Evolutionary conservation across 345 rosid genomes (phyloP).

Genomic region (Cardamine occulta): DNA sequence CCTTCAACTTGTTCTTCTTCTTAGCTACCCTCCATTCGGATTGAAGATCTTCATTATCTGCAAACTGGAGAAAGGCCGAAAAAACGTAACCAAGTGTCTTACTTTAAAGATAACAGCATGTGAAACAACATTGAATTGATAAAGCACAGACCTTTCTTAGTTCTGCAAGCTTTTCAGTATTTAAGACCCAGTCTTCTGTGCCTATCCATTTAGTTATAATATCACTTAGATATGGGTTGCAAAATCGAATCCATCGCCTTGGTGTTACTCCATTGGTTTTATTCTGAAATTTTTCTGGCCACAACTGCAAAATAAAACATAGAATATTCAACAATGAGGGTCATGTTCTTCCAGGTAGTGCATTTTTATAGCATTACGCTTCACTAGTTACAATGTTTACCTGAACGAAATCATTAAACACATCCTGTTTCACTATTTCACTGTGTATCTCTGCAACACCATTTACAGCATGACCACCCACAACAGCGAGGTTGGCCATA

Average conservation of each 20-base stretch:
- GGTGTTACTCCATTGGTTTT: constrained; percentile 88
- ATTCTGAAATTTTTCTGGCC: constrained; percentile 78
- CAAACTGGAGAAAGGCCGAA: constrained; percentile 53
- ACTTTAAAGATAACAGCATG: constrained; percentile 1
- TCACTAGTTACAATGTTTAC: constrained; percentile 40
- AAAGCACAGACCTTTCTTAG: constrained; percentile 55
- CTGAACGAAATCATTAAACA: constrained; percentile 67
- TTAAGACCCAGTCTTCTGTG: constrained; percentile 74
- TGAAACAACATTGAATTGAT: constrained; percentile 18
- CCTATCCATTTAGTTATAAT: constrained; percentile 70
- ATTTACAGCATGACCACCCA: constrained; percentile 72
- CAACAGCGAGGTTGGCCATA: constrained; percentile 73
- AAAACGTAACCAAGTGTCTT: not conserved
- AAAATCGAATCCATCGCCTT: constrained; percentile 77
- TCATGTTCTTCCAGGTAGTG: constrained; percentile 6
- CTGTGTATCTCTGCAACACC: constrained; percentile 85
- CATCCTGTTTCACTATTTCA: constrained; percentile 74
- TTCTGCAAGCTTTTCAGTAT: constrained; percentile 64
- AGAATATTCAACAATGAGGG: constrained; percentile 29
- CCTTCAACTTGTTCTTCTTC: constrained; percentile 74
- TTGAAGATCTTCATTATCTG: constrained; percentile 74
- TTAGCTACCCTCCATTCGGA: constrained; percentile 68
- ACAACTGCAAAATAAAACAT: constrained; percentile 52
- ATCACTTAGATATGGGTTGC: constrained; percentile 71
- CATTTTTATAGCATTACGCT: constrained; percentile 5